phyloP scores from a whole-genome alignment of 305 asterid species.

The Lippia alba region DNA sequence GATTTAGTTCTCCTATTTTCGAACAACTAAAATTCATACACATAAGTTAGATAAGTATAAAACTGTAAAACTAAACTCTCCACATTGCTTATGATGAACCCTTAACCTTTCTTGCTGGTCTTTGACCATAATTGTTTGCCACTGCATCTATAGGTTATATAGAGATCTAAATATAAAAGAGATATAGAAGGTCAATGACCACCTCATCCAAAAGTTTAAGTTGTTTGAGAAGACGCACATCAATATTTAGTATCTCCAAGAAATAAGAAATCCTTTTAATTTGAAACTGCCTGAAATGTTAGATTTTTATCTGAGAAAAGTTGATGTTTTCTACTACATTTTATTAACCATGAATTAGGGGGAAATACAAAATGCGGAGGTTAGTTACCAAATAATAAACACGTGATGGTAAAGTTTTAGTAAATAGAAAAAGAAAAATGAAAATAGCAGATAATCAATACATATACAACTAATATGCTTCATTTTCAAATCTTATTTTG shows the following conservation, averaged over 20 bases:
- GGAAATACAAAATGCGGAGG: background rate
- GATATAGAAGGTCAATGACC: background rate
- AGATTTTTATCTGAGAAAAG: background rate
- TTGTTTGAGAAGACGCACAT: background rate
- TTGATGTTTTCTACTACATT: background rate
- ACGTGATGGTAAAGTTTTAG: background rate
- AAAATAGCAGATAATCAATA: background rate
- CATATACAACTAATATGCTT: slow-evolving; percentile 13
- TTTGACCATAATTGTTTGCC: no score
- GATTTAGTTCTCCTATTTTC: no score
- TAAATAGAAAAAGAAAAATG: background rate
- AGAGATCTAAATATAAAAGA: no score
- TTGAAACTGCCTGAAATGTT: background rate
- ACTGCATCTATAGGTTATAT: no score
- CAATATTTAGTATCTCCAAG: background rate
- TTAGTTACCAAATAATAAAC: background rate
- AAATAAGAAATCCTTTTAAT: background rate
- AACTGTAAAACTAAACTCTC: no score
- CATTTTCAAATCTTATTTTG: slow-evolving; percentile 16
- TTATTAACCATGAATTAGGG: background rate
- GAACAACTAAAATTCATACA: no score
- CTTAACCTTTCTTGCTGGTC: no score
- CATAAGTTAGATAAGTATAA: no score
- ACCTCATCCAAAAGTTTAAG: background rate
- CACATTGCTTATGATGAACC: no score